Conservation (phyloP, 2,329 filamentous ascomycete species). For the Penicillium crustosum region DNA sequence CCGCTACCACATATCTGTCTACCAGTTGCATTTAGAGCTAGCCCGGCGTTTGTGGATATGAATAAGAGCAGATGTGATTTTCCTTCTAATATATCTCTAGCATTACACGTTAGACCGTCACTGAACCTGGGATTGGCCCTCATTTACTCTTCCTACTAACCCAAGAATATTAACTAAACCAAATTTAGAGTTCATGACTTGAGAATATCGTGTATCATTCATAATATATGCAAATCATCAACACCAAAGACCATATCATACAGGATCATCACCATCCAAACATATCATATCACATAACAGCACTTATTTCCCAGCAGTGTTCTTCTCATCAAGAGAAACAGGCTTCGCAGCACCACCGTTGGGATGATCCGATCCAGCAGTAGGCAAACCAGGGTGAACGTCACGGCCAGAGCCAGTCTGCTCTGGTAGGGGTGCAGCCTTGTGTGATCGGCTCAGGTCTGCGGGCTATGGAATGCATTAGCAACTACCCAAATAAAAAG, state of each 20-base stretch:
- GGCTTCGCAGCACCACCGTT: slow-evolving; percentile 38
- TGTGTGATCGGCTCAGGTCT: slow-evolving; percentile 33
- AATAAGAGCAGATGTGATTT: background rate
- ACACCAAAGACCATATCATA: background rate
- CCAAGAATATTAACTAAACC: too few relatives aligned
- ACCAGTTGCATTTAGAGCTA: slow-evolving; percentile 20
- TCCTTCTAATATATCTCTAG: background rate
- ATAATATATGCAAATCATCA: background rate
- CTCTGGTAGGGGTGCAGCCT: slow-evolving; percentile 39
- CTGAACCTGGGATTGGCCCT: background rate
- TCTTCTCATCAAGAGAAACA: slow-evolving; percentile 36
- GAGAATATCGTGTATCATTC: background rate
- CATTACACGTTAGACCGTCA: background rate
- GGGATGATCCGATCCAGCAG: slow-evolving; percentile 21
- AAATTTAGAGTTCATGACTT: too few relatives aligned
- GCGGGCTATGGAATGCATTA: slow-evolving; percentile 23
- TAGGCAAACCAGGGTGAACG: slow-evolving; percentile 27
- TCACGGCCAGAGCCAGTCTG: slow-evolving; percentile 30
- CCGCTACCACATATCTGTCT: slow-evolving; percentile 15
- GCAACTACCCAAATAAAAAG: background rate
- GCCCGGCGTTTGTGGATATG: slow-evolving; percentile 21
- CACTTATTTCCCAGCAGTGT: slow-evolving; percentile 10
- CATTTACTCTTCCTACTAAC: background rate
- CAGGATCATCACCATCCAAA: background rate
- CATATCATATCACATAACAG: background rate